These are phyloP conservation scores for Paraphaeosphaeria sporulosa DNA, from an alignment of 2,329 filamentous ascomycete genomes.

Conservation along the genomic window DNA sequence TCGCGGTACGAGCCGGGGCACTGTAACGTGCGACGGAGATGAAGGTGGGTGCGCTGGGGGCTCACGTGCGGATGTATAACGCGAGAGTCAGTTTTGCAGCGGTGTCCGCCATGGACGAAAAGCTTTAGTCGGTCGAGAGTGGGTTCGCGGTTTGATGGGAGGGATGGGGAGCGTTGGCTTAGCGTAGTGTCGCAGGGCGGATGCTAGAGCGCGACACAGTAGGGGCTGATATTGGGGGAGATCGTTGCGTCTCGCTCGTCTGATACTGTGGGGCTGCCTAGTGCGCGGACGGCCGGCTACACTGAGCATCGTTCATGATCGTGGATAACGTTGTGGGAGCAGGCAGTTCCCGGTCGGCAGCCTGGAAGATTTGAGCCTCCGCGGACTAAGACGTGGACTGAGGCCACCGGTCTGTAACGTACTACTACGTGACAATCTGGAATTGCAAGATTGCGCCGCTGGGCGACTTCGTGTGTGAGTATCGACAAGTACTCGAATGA, in stretches of 20 bases:
- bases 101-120: not conserved
- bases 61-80: not conserved
- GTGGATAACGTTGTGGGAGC: not conserved
- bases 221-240: constrained; percentile 6
- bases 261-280: not conserved
- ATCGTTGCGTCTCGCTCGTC: constrained; percentile 4
- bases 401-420: not conserved
- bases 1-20: not conserved
- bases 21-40: constrained; percentile 1
- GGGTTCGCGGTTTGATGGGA: not conserved
- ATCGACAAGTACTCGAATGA: not conserved
- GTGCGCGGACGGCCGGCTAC: not conserved
- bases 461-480: not conserved
- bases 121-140: not conserved
- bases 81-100: not conserved
- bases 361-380: not conserved
- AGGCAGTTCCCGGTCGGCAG: not conserved
- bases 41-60: not conserved
- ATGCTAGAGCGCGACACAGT: too few species aligned
- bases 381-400: not conserved
- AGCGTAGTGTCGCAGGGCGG: not conserved
- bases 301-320: not conserved
- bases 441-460: not conserved
- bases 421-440: not conserved
- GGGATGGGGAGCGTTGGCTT: not conserved